Conservation (phyloP, 78 protist genomes). For the Emiliania huxleyi region DNA sequence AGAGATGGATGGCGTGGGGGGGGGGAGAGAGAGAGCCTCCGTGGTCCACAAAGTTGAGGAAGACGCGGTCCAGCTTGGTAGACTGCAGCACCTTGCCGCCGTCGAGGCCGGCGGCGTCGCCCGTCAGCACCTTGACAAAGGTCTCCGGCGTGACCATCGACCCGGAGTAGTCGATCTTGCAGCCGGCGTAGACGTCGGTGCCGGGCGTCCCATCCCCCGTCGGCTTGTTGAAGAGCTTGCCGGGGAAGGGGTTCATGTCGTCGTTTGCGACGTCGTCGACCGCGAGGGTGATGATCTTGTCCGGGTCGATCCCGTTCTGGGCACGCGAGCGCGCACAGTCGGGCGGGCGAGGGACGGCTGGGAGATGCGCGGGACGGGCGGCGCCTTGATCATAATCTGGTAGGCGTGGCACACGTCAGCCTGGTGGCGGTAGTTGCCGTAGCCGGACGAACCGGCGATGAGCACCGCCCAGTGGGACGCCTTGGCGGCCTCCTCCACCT, state of each 20-base stretch:
- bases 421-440: conserved; percentile 65
- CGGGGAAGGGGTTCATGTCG: conserved; percentile 26
- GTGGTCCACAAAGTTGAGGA: conserved; percentile 27
- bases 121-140: conserved; percentile 18
- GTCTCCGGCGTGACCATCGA: conserved; percentile 1
- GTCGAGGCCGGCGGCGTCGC: neutral
- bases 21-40: too few relatives aligned
- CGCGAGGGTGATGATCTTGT: neutral
- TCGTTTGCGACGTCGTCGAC: conserved; percentile 20
- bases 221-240: conserved; percentile 30
- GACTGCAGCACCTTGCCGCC: neutral
- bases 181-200: conserved; percentile 23
- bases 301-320: neutral
- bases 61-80: neutral
- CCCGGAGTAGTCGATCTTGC: conserved; percentile 36
- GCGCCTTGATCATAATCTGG: neutral
- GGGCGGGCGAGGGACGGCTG: neutral
- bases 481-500: neutral
- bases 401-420: conserved; percentile 50
- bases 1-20: too few relatives aligned
- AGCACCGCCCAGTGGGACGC: conserved; percentile 51
- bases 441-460: conserved; percentile 59
- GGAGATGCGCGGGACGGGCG: neutral
- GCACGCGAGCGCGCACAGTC: neutral
- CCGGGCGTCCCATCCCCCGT: conserved; percentile 2